phyloP scores from a whole-genome alignment of 2,329 filamentous ascomycete genomes.

The Tolypocladium guangdongense region DNA sequence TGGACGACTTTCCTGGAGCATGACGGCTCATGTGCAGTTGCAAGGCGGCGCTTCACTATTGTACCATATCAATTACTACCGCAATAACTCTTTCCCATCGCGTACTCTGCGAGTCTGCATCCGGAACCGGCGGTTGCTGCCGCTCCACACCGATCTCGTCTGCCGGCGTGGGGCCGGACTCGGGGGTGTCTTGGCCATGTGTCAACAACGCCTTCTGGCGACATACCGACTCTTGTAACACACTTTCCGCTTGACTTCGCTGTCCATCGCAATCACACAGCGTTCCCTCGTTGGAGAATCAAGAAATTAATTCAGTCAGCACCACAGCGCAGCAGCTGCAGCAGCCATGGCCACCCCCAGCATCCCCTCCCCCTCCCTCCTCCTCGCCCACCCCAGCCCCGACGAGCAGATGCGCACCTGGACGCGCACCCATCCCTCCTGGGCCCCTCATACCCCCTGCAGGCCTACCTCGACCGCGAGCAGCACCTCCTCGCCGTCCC shows the following conservation, averaged over 20 bases:
- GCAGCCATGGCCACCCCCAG: slow-evolving; percentile 6
- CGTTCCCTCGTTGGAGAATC: not conserved
- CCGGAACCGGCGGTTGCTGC: not conserved
- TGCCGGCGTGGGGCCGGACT: not conserved
- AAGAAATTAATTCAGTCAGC: not conserved
- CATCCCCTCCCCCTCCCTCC: slow-evolving; percentile 12
- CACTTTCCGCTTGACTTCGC: too few species aligned
- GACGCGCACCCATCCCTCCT: slow-evolving; percentile 42
- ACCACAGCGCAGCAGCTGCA: too few species aligned
- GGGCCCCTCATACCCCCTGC: slow-evolving; percentile 43
- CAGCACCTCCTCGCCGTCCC: slow-evolving; percentile 44
- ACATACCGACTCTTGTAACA: not conserved
- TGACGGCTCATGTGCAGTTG: not conserved
- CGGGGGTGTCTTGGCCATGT: not conserved
- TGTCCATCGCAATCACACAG: too few species aligned
- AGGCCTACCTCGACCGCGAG: slow-evolving; percentile 51
- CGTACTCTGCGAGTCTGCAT: not conserved
- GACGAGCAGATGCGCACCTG: slow-evolving; percentile 44
- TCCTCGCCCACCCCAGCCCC: slow-evolving; percentile 44
- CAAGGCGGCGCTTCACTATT: not conserved
- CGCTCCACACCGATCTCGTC: not conserved
- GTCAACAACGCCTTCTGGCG: not conserved
- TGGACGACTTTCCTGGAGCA: not conserved
- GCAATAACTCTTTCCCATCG: not conserved
- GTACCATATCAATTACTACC: not conserved